Base-by-base conservation (phyloP, 78 protist species). In the Dictyostelium capitatum region DNA sequence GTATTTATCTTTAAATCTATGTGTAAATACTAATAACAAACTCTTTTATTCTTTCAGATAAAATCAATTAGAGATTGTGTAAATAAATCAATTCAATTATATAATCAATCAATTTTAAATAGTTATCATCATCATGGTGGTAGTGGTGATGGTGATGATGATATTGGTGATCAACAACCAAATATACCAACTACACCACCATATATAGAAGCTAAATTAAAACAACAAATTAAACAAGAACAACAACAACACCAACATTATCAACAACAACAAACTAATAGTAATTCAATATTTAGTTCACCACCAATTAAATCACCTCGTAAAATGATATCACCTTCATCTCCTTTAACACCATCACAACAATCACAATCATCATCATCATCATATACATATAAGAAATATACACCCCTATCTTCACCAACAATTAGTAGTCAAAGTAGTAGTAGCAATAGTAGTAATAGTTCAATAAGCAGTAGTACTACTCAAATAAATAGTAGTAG, bases 31-130 rank as follows among this genome's bases (percentile, higher is more conserved):
- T n/a, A n/a, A n/a, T n/a, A n/a, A n/a, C n/a, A 20, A 56, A 56
- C 62, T 15, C 30, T 15, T 57, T 57, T 59, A 23, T 9, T 59
- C 23, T 23, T 59, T 59, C 43, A 75, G 82, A 75, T 75, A 48
- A 75, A 43, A 75, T 23, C 57, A 48, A 43, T 75, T 75, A 75
- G 51, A 50, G 82, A 75, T 50, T n/a, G 56, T 75, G 51, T 75
- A 75, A 50, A 43, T 43, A 43, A 75, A 75, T 37, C 82, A 23
- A 23, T 75, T 28, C 41, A n/a, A 37, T 48, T 75, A 48, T 75
- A 75, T 23, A 75, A 37, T 43, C 25, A 75, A 37, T 37, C 51
- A 50, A 53, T 37, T 23, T 48, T 50, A 48, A 75, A 50, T 50
- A 19, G 15, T 37, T 4, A 10, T 30, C 20, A 69, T 69, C 23